Base-by-base conservation (phyloP, 192 early-diverging fungal genomes). In the Tieghemiomyces parasiticus region DNA sequence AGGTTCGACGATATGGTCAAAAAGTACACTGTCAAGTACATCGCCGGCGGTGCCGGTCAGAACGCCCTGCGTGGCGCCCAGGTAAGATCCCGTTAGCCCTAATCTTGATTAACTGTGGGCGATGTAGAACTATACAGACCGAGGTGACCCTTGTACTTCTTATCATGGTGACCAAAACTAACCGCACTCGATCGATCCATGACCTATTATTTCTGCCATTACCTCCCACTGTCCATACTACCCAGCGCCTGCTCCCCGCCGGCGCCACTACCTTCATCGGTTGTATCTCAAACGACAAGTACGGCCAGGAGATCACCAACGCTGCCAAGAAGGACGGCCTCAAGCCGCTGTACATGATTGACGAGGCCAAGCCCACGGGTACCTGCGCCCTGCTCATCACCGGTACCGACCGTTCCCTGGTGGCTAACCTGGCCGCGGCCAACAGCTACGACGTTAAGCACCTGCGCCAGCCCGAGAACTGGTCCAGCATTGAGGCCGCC, bases 351-450 rank as follows among this genome's bases (percentile, higher is more conserved):
- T 99, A 99, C 77, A 80, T 88, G 76, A 74, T 78, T 35, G 79
- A 85, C 71, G 58, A 65, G 52, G 78, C 80, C 34, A 74, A 71
- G 58, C 89, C 91, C 60, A 99, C 96, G 26, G 96, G 96, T 59
- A 87, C 86, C 58, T 99, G 96, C 70, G 96, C 92, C 65, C 90
- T 91, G 59, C 74, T 96, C 64, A 88, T 99, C 71, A 95, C 92
- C 65, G 91, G 84, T 55, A 79, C 81, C 35, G 67, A 93, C 72
- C 79, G 89, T 62, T 92, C 89, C 58, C 78, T 99, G 64, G 85
- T 90, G 58, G 90, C 96, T 65, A 92, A 99, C 72, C 77, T 99
- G 62, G 83, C 82, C 62, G 96, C 96, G 47, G 93, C 96, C 61
- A 90, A 97, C 67, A 84, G 82, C 65, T 92, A 88, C 84, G 71